A percentile compares a stretch with the other conserved stretches of the same genome.
These are phyloP conservation scores for Yamadazyma triangularis DNA, from an alignment of 1,139 yeast genomes.

Conservation along the genomic window DNA sequence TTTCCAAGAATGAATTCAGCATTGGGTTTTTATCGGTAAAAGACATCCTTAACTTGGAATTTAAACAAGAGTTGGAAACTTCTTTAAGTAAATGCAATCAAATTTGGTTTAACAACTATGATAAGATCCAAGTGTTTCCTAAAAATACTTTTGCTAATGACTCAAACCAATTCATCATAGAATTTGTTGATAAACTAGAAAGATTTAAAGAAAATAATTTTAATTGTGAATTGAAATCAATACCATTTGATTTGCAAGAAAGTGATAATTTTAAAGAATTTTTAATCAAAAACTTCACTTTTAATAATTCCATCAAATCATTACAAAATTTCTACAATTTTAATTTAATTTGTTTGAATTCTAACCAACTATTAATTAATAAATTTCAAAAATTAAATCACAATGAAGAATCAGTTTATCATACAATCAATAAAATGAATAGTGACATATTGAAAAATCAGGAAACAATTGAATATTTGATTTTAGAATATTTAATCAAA, in stretches of 20 bases:
- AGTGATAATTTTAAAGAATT: conserved; percentile 7
- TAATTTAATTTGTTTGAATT: conserved; percentile 18
- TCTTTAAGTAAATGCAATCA: conserved; percentile 13
- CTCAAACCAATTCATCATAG: conserved; percentile 10
- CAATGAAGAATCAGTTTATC: not conserved
- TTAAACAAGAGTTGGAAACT: conserved; percentile 5
- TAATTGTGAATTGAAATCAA: not conserved
- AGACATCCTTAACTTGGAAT: not conserved
- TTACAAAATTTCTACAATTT: conserved; percentile 27
- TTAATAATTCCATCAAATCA: conserved; percentile 14
- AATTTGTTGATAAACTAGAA: conserved; percentile 10
- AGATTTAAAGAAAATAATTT: not conserved
- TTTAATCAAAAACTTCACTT: conserved; percentile 19
- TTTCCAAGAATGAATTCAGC: conserved; percentile 21
- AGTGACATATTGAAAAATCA: not conserved
- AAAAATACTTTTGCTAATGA: conserved; percentile 11
- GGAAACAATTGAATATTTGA: not conserved
- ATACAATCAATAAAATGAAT: not conserved
- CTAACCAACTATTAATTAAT: conserved; percentile 10
- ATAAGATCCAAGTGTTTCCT: conserved; percentile 19
- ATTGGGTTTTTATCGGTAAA: conserved; percentile 17
- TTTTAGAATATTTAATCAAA: conserved; percentile 15
- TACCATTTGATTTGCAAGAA: not conserved
- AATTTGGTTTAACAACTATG: conserved; percentile 11
- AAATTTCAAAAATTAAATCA: conserved; percentile 4